Evolutionary conservation across 1,284 basidiomycete genomes (phyloP).

Genomic region (Apiotrichum porosum): DNA sequence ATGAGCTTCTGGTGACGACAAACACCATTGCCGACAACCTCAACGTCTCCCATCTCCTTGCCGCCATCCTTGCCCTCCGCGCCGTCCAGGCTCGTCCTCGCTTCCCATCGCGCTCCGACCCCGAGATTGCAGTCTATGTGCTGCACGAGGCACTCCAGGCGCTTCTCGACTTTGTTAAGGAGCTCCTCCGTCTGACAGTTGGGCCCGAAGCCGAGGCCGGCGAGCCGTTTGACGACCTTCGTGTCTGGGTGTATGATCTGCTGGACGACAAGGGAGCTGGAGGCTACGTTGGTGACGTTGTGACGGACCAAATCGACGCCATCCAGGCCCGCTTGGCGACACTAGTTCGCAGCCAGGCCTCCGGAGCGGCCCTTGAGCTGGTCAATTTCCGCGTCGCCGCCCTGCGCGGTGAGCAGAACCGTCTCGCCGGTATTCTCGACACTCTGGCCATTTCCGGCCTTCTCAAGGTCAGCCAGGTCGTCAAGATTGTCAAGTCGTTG

Average conservation of each 20-base stretch:
- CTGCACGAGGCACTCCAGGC: constrained; percentile 29
- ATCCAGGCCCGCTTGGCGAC: constrained; percentile 24
- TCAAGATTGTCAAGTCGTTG: constrained; percentile 42
- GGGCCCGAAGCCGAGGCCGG: constrained; percentile 18
- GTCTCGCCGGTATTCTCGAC: constrained; percentile 31
- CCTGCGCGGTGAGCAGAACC: constrained; percentile 33
- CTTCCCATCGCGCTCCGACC: constrained; percentile 31
- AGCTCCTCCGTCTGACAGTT: constrained; percentile 30
- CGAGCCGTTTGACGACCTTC: constrained; percentile 28
- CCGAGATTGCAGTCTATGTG: constrained; percentile 38
- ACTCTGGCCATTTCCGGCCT: constrained; percentile 28
- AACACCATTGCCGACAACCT: constrained; percentile 29
- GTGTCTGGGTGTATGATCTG: constrained; percentile 31
- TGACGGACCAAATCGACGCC: constrained; percentile 33
- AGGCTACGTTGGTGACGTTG: constrained; percentile 37
- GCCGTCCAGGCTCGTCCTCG: constrained; percentile 30
- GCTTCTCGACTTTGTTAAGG: constrained; percentile 34
- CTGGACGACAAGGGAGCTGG: constrained; percentile 23
- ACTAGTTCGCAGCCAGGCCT: constrained; percentile 21
- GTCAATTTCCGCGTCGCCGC: constrained; percentile 31
- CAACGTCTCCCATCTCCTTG: constrained; percentile 35
- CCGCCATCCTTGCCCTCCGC: constrained; percentile 35
- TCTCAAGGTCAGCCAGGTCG: constrained; percentile 38
- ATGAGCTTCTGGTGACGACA: constrained; percentile 32
- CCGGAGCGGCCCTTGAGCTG: constrained; percentile 31